These are phyloP conservation scores for Sugiyamaella marilandica DNA, from an alignment of 805 yeast species.

Conservation along the genomic window DNA sequence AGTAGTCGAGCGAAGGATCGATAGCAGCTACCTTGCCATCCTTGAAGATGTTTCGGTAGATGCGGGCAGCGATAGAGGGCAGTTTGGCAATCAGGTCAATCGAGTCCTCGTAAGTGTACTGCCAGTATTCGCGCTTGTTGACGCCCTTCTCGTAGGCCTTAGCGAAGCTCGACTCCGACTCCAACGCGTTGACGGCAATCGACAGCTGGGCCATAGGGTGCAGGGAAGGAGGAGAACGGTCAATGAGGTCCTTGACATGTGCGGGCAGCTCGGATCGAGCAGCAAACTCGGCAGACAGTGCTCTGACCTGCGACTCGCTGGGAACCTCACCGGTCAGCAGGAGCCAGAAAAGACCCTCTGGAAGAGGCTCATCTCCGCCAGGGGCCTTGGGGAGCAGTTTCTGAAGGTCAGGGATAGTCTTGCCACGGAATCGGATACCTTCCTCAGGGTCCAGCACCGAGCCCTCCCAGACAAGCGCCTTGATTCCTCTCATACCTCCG, in stretches of 20 bases:
- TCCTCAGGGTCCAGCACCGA: slow-evolving; percentile 79
- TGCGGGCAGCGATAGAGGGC: slow-evolving; percentile 75
- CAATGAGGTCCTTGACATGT: slow-evolving; percentile 68
- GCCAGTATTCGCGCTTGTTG: slow-evolving; percentile 77
- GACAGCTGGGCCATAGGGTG: slow-evolving; percentile 92
- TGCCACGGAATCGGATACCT: slow-evolving; percentile 83
- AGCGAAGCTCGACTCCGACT: slow-evolving; percentile 76
- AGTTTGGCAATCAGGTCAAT: slow-evolving; percentile 75
- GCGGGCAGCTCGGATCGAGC: slow-evolving; percentile 73
- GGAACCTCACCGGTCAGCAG: slow-evolving; percentile 81
- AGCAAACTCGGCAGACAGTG: slow-evolving; percentile 70
- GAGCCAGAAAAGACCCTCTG: slow-evolving; percentile 81
- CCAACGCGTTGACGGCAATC: slow-evolving; percentile 75
- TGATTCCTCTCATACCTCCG: slow-evolving; percentile 90
- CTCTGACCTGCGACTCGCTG: slow-evolving; percentile 62
- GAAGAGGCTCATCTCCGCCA: slow-evolving; percentile 61
- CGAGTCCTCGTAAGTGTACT: slow-evolving; percentile 75
- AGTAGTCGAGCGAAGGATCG: slow-evolving; percentile 48
- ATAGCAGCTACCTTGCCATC: slow-evolving; percentile 57
- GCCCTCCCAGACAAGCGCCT: slow-evolving; percentile 85
- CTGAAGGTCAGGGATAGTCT: slow-evolving; percentile 75
- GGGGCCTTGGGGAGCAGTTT: slow-evolving; percentile 69
- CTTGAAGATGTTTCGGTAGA: slow-evolving; percentile 78
- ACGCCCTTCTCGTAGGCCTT: slow-evolving; percentile 84
- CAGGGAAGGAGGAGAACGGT: slow-evolving; percentile 66